Evolutionary conservation across 2,329 filamentous ascomycete genomes (phyloP).

Genomic region (Coniochaeta pulveracea): DNA sequence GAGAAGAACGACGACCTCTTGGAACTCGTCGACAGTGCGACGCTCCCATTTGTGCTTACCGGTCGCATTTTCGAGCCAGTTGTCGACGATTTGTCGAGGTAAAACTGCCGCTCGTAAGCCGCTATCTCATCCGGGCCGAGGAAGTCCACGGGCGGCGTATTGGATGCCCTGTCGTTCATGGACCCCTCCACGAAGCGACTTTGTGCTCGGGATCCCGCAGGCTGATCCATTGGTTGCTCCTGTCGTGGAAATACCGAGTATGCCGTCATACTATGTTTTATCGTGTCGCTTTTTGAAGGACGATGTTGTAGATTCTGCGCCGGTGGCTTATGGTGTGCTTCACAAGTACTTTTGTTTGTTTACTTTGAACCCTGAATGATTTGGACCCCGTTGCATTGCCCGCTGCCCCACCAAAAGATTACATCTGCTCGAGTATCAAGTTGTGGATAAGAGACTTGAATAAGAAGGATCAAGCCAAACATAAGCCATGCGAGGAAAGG

Average conservation of each 20-base stretch:
- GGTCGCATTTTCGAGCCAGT: slow-evolving; percentile 1
- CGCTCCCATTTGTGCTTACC: slow-evolving; percentile 6
- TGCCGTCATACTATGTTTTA: slow-evolving; percentile 1
- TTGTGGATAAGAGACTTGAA: too few relatives aligned
- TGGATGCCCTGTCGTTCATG: slow-evolving; percentile 72
- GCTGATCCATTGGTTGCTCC: slow-evolving; percentile 8
- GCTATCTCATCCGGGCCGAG: slow-evolving; percentile 30
- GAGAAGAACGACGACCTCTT: slow-evolving; percentile 20
- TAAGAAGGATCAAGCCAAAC: too few relatives aligned
- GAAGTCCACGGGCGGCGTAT: slow-evolving; percentile 58
- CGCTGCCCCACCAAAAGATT: too few relatives aligned
- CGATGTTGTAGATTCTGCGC: too few relatives aligned
- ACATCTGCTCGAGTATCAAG: too few relatives aligned
- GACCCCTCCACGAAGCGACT: slow-evolving; percentile 67
- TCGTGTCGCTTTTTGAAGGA: too few relatives aligned
- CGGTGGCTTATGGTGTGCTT: too few relatives aligned
- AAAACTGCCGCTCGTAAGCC: slow-evolving; percentile 15
- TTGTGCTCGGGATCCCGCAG: slow-evolving; percentile 10
- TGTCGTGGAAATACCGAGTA: slow-evolving; percentile 4
- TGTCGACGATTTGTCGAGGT: slow-evolving; percentile 5
- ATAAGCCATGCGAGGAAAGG: too few relatives aligned
- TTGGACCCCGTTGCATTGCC: too few relatives aligned
- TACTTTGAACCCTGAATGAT: too few relatives aligned
- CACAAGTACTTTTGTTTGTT: too few relatives aligned
- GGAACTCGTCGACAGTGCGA: slow-evolving; percentile 9